These are phyloP conservation scores for Drechslerella stenobrocha DNA, from an alignment of 2,329 filamentous ascomycete species.

Conservation along the genomic window DNA sequence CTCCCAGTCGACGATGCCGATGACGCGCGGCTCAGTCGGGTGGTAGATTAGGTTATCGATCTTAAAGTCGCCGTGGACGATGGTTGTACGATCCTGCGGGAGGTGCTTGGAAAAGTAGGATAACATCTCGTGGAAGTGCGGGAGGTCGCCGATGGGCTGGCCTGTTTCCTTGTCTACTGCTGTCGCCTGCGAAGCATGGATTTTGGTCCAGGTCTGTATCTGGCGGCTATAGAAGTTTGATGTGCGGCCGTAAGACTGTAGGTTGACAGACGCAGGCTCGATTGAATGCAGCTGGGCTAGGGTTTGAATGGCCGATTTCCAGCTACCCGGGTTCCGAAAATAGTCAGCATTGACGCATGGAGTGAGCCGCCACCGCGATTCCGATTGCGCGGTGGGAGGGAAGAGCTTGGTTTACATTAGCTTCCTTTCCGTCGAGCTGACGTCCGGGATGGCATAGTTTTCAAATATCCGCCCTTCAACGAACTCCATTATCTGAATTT, in stretches of 20 bases:
- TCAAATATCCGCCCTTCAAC: constrained; percentile 91
- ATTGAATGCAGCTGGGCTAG: constrained; percentile 82
- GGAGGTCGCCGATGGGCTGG: constrained; percentile 76
- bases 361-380: background rate
- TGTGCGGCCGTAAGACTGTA: constrained; percentile 73
- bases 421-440: constrained; percentile 68
- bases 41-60: constrained; percentile 90
- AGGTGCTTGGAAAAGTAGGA: constrained; percentile 62
- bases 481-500: constrained; percentile 76
- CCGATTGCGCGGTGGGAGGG: background rate
- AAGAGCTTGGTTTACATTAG: constrained; percentile 65
- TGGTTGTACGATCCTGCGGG: constrained; percentile 73
- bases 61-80: constrained; percentile 97
- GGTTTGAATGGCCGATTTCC: constrained; percentile 79
- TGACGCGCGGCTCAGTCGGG: constrained; percentile 80
- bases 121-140: constrained; percentile 75
- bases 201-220: constrained; percentile 76
- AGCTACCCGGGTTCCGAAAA: constrained; percentile 56
- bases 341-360: background rate
- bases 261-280: constrained; percentile 63
- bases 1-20: constrained; percentile 96
- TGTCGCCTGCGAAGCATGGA: constrained; percentile 75
- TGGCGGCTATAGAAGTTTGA: constrained; percentile 83
- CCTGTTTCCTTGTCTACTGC: constrained; percentile 76
- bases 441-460: constrained; percentile 77